Base-by-base conservation (phyloP, 2,329 filamentous ascomycete genomes). In the Curvularia eragrostidis region DNA sequence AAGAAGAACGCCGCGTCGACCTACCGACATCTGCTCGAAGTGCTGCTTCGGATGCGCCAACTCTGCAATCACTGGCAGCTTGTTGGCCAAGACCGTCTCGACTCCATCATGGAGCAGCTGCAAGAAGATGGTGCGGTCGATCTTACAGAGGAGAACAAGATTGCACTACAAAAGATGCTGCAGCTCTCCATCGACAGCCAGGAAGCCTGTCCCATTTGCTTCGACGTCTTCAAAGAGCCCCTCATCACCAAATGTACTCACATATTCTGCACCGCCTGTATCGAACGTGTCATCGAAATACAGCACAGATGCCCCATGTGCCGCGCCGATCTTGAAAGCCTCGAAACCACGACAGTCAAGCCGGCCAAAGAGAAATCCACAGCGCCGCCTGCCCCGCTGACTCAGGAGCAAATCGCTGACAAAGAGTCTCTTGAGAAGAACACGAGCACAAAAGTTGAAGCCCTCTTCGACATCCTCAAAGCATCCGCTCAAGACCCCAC, bases 31-130 rank as follows among this genome's bases (percentile, higher is more conserved):
- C 83, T 97, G 1, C 83, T 97, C 10, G 92, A 96, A 75, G 85
- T 93, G 15, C 82, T 97, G 4, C 84, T 97, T 5, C 88, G 93
- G 12, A 85, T 96, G 64, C 86, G 93, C 18, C 93, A 97, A 77
- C 85, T 90, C 73, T 97, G 93, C 77, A 93, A 94, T 64, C 93
- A 96, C 73, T 96, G 91, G 91, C 88, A 89, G 8, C 83, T 97
- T 10, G 91, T 91, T 70, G 89, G 88, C 48, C 83, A 89, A 62
- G 72, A 75, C 30, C 87, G 91, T 12, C 83, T 96, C n/a, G 84
- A 85, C 9, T 85, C 87, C n/a, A 82, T 96, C 21, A 81, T 94
- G 71, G 81, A 84, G 19, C 80, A 91, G 1, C 81, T 96, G 2
- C 89, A 91, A 42, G 83, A 85, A 15, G 81, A 90, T 64, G 85